Evolutionary conservation across 2,329 filamentous ascomycete genomes (phyloP), one percentile per base, ranked within the genome.

Genomic region (Neoascochyta sp.): DNA sequence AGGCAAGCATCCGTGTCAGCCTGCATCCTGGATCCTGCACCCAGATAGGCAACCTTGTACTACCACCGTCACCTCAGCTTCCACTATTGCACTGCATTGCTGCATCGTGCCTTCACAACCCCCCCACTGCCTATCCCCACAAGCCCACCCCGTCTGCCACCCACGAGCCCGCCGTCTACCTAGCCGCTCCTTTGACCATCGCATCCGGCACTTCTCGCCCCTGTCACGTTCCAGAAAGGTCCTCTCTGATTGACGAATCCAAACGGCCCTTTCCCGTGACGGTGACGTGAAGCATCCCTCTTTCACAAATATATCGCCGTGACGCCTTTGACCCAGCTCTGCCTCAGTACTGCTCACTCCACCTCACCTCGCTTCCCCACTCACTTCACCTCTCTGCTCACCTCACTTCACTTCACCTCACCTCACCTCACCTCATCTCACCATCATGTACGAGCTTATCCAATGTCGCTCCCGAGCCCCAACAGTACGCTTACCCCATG

Each of bases 381-480:
- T n/a, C n/a, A n/a, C n/a, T n/a, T n/a, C n/a, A n/a, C n/a, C n/a
- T n/a, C n/a, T n/a, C n/a, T n/a, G n/a, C n/a, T 34, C 18, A 32
- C 10, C 29, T 26, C 27, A 26, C 26, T 27, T 32, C 34, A 29
- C 26, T 28, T 37, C 37, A 36, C 37, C 13, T 32, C 23, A 38
- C 18, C 9, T 30, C n/a, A 24, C n/a, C 16, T 27, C 26, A 30
- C 25, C 48, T 24, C 41, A 39, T 36, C 37, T 36, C 23, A 25
- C 29, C 44, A 53, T 24, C 47, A 60, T 61, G 59, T 61, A 61
- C 39, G n/a, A n/a, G 53, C 47, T 45, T 39, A 47, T 53, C 45
- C 48, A 46, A 37, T n/a, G n/a, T n/a, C n/a, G n/a, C n/a, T n/a
- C n/a, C n/a, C n/a, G 27, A 28, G 27, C 34, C 40, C 27, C 35